These are phyloP conservation scores for Kwoniella shivajii DNA, from an alignment of 1,284 basidiomycete species.

Conservation along the genomic window DNA sequence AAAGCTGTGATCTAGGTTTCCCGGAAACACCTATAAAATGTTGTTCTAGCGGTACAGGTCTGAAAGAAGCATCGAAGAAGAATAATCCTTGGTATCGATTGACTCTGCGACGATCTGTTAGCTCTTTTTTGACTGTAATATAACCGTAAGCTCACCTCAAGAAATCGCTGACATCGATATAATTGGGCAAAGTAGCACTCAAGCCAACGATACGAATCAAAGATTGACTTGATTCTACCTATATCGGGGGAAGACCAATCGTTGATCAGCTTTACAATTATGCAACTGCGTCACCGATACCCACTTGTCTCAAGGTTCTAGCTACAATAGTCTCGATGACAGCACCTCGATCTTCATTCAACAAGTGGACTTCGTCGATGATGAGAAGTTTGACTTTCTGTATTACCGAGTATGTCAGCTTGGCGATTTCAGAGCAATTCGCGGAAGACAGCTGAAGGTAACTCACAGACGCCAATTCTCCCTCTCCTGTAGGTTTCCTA, in stretches of 20 bases:
- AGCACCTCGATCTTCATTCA: constrained; percentile 97
- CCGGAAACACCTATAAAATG: constrained; percentile 96
- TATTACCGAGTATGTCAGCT: neutral
- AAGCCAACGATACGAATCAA: constrained; percentile 97
- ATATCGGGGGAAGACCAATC: constrained; percentile 1
- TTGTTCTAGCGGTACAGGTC: constrained; percentile 95
- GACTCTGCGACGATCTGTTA: constrained; percentile 62
- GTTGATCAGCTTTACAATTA: constrained; percentile 1
- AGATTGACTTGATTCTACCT: constrained; percentile 96
- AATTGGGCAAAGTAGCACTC: constrained; percentile 98
- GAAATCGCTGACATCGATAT: constrained; percentile 95
- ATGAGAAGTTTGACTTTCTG: constrained; percentile 93
- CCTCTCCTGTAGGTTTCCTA: constrained; percentile 93
- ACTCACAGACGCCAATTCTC: constrained; percentile 84
- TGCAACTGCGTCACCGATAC: constrained; percentile 9
- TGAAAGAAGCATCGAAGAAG: constrained; percentile 97
- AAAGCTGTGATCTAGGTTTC: constrained; percentile 74
- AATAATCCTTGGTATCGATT: constrained; percentile 90
- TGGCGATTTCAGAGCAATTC: neutral
- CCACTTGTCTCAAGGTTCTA: constrained; percentile 84
- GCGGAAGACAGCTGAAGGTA: neutral
- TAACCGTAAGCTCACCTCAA: constrained; percentile 62
- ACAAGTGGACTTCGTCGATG: constrained; percentile 96
- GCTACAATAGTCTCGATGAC: constrained; percentile 99
- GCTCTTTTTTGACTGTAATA: neutral